Conservation (phyloP, 2,329 filamentous ascomycete species). For the Apiospora pterosperma region DNA sequence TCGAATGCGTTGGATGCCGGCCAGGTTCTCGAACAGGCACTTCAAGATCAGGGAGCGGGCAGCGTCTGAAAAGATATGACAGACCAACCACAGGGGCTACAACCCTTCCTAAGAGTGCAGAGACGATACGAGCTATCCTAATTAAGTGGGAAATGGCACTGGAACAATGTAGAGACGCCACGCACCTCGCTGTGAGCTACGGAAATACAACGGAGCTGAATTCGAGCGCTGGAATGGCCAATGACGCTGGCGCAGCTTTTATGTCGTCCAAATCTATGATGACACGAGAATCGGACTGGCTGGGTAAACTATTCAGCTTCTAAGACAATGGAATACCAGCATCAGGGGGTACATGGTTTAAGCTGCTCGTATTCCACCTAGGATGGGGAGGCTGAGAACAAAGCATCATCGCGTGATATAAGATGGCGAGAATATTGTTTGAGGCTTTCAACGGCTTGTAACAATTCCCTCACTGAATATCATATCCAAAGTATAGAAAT, state of each 20-base stretch:
- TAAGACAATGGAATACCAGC: neutral
- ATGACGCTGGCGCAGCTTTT: neutral
- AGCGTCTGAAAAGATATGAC: neutral
- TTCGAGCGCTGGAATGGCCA: neutral
- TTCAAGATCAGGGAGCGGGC: neutral
- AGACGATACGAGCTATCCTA: neutral
- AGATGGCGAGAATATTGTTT: too few relatives aligned
- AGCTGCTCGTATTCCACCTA: too few relatives aligned
- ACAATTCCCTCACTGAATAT: too few relatives aligned
- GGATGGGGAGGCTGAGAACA: too few relatives aligned
- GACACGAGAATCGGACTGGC: neutral
- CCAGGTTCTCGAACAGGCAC: neutral
- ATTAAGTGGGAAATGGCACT: neutral
- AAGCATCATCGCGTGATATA: too few relatives aligned
- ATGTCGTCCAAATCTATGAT: neutral
- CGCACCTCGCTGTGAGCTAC: neutral
- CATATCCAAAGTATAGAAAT: too few relatives aligned
- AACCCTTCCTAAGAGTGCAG: neutral
- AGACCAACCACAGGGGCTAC: neutral
- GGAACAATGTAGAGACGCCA: neutral
- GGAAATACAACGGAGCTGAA: neutral
- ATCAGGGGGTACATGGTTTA: neutral
- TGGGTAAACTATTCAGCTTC: neutral
- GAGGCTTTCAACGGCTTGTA: too few relatives aligned
- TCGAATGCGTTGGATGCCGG: neutral